A percentile compares a stretch with the other conserved stretches of the same genome.
Conservation (phyloP, 306 rosid genomes). For the Benincasa hispida region DNA sequence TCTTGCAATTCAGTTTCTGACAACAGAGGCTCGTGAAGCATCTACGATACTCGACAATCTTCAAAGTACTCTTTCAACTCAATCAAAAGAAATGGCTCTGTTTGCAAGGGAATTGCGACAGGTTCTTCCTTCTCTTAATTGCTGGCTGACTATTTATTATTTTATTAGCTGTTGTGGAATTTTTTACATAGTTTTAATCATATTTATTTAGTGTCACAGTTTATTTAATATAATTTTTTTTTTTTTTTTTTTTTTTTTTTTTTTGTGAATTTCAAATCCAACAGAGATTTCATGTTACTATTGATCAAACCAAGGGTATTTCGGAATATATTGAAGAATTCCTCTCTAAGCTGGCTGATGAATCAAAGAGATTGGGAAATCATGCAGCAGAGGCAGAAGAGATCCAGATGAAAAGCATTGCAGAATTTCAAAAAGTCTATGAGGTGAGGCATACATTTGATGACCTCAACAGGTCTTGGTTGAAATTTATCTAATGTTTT, state of each 20-base stretch:
- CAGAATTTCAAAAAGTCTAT: conserved; percentile 67
- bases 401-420: conserved; percentile 44
- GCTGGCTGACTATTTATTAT: background rate
- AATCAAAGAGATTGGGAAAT: conserved; percentile 51
- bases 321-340: conserved; percentile 62
- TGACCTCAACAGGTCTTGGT: background rate
- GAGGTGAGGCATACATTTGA: conserved; percentile 34
- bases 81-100: conserved; percentile 49
- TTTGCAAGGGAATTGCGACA: conserved; percentile 65
- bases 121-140: conserved; percentile 17
- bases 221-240: too few relatives aligned
- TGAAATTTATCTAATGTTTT: conserved; percentile 13
- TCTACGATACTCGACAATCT: conserved; percentile 55
- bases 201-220: background rate
- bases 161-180: background rate
- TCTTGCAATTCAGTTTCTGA: conserved; percentile 49
- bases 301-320: conserved; percentile 52
- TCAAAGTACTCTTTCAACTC: conserved; percentile 53
- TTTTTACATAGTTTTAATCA: background rate
- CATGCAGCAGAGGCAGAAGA: conserved; percentile 37
- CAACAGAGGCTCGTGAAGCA: conserved; percentile 38
- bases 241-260: too few relatives aligned
- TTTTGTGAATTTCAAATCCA: conserved; percentile 13
- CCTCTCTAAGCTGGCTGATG: conserved; percentile 46
- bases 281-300: conserved; percentile 49